Base-by-base conservation (phyloP, 805 yeast species). In the Saccharomycopsis microspora region DNA sequence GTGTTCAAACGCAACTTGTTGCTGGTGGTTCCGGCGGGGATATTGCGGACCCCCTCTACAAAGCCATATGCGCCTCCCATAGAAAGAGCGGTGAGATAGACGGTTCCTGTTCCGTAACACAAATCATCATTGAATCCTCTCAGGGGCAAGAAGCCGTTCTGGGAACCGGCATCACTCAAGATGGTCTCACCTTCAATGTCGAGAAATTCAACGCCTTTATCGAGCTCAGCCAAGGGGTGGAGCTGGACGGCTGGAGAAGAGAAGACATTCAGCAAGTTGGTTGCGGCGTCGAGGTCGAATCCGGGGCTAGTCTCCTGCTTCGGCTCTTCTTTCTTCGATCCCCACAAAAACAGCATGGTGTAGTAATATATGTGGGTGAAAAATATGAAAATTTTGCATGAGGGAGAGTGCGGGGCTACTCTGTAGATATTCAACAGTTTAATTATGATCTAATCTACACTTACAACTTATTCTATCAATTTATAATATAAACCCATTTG, bases 61-160 rank as follows among this genome's bases (percentile, higher is more conserved):
- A 89, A 68, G 51, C 98, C 98, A 59, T 79, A 82, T 9, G 80
- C 67, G 51, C 98, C 98, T 66, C 98, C 98, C 41, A 78, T 52
- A 35, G 95, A 95, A 55, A 93, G 73, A 40, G 95, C 95, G 33
- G 84, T 57, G 56, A 93, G 72, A 63, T 93, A 93, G 45, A 88
- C 87, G 5, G 96, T 80, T 66, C 98, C 98, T 7, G 97, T 84
- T 57, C 98, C 98, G 66, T 93, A 93, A 75, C 97, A 88, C 55
- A 93, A 74, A 68, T 93, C 97, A 64, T 93, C 98, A 10, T 88
- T 76, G 95, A 96, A 93, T 57, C 95, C 95, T 69, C 97, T 81
- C n/a, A 95, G 84, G 31, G 98, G 96, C 54, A 93, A 75, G 50
- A 90, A 63, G 50, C 96, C 95, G 28, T 50, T 52, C 60, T 85